Conservation (phyloP, 2,329 filamentous ascomycete genomes). For the Didymella sp. region DNA sequence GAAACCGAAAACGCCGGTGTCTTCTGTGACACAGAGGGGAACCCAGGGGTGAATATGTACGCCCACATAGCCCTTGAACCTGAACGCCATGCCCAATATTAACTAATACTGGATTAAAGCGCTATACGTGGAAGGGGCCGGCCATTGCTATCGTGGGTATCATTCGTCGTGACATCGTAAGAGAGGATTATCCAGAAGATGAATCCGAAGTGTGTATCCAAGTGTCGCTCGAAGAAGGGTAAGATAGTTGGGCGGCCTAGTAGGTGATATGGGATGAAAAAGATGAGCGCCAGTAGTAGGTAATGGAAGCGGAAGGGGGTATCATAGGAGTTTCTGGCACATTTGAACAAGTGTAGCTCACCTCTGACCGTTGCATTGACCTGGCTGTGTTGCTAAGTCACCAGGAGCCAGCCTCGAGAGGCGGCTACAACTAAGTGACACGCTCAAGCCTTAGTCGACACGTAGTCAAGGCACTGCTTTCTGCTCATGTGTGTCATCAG, state of each 20-base stretch:
- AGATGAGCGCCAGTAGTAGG: slow-evolving; percentile 19
- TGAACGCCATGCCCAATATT: slow-evolving; percentile 28
- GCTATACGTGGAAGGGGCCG: slow-evolving; percentile 33
- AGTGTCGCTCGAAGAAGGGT: slow-evolving; percentile 19
- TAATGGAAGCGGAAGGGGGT: slow-evolving; percentile 17
- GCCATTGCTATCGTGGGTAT: slow-evolving; percentile 47
- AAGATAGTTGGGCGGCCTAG: slow-evolving; percentile 13
- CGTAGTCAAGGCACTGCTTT: background rate
- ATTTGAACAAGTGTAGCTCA: background rate
- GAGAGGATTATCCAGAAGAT: slow-evolving; percentile 30
- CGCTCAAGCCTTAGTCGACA: slow-evolving; percentile 14
- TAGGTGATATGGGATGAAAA: slow-evolving; percentile 20
- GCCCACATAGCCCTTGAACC: slow-evolving; percentile 23
- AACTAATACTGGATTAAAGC: slow-evolving; percentile 32
- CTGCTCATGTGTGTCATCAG: slow-evolving; percentile 1
- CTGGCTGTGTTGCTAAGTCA: slow-evolving; percentile 9
- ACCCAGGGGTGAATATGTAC: slow-evolving; percentile 23
- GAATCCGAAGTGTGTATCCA: slow-evolving; percentile 25
- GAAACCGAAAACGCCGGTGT: slow-evolving; percentile 23
- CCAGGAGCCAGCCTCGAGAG: slow-evolving; percentile 11
- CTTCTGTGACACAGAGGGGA: slow-evolving; percentile 15
- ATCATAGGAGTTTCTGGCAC: slow-evolving; percentile 6
- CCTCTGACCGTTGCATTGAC: background rate
- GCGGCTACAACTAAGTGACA: slow-evolving; percentile 15
- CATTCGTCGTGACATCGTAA: slow-evolving; percentile 49